Percentiles rank a stretch among this genome's conserved stretches.
These are phyloP conservation scores for Nemania abortiva DNA, from an alignment of 2,329 filamentous ascomycete genomes.

Conservation along the genomic window DNA sequence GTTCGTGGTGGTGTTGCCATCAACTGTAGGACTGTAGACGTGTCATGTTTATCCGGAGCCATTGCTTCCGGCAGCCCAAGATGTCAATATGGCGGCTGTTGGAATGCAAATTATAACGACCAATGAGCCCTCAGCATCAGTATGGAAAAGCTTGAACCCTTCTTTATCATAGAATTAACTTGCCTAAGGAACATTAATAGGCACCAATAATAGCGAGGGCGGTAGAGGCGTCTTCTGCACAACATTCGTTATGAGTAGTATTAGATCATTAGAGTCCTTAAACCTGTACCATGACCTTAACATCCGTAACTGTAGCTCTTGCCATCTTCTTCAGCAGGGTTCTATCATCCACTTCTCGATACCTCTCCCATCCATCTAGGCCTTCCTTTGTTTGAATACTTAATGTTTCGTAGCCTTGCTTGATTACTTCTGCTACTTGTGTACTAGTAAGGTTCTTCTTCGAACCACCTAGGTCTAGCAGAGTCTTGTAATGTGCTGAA, in stretches of 20 bases:
- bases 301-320: constrained; percentile 76
- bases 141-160: not conserved
- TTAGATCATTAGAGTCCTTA: constrained; percentile 40
- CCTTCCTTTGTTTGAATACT: constrained; percentile 91
- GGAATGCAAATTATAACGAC: constrained; percentile 13
- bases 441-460: constrained; percentile 79
- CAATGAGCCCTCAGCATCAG: constrained; percentile 1
- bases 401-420: constrained; percentile 94
- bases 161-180: not conserved
- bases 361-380: constrained; percentile 85
- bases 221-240: constrained; percentile 2
- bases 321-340: constrained; percentile 88
- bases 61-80: constrained; percentile 32
- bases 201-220: not conserved
- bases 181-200: not conserved
- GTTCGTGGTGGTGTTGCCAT: constrained; percentile 6
- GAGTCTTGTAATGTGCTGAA: constrained; percentile 85
- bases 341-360: constrained; percentile 88
- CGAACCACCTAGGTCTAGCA: constrained; percentile 64
- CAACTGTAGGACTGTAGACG: constrained; percentile 14
- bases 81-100: constrained; percentile 11
- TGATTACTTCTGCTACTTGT: constrained; percentile 91
- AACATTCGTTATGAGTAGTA: constrained; percentile 21
- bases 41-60: constrained; percentile 36
- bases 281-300: constrained; percentile 63